Conservation (phyloP, 2,329 filamentous ascomycete species). For the Lecanicillium sp. region DNA sequence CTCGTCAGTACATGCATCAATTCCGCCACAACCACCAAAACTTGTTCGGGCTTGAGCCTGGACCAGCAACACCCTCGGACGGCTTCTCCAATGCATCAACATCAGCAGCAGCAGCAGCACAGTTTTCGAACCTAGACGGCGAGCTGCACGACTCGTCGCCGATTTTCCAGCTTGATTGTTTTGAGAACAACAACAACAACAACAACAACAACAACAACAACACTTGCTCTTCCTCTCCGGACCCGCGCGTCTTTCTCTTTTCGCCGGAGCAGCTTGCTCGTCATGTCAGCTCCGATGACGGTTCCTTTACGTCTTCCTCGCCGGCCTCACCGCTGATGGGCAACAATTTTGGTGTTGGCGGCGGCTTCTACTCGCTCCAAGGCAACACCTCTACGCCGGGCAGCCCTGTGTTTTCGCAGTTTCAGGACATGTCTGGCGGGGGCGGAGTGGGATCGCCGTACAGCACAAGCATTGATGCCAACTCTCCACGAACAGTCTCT, state of each 20-base stretch:
- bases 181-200: background rate
- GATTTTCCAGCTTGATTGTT: no score
- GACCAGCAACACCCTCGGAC: slow-evolving; percentile 1
- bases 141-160: no score
- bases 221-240: background rate
- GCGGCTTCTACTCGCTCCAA: slow-evolving; percentile 12
- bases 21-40: slow-evolving; percentile 6
- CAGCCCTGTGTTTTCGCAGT: slow-evolving; percentile 9
- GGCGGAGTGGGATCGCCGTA: slow-evolving; percentile 7
- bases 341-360: slow-evolving; percentile 6
- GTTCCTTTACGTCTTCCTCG: slow-evolving; percentile 17
- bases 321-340: slow-evolving; percentile 18
- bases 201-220: background rate
- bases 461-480: slow-evolving; percentile 10
- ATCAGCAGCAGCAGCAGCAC: no score
- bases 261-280: slow-evolving; percentile 16
- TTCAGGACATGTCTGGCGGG: slow-evolving; percentile 7
- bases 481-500: slow-evolving; percentile 9
- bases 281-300: slow-evolving; percentile 21
- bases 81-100: slow-evolving; percentile 2
- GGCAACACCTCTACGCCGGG: slow-evolving; percentile 2
- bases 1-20: slow-evolving; percentile 5
- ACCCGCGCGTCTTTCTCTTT: slow-evolving; percentile 4
- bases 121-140: slow-evolving; percentile 1
- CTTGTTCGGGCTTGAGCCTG: slow-evolving; percentile 3